Evolutionary conservation across 2,329 filamentous ascomycete species (phyloP), one percentile per base, ranked within the genome.

Genomic region (Ophiosphaerella narmari): DNA sequence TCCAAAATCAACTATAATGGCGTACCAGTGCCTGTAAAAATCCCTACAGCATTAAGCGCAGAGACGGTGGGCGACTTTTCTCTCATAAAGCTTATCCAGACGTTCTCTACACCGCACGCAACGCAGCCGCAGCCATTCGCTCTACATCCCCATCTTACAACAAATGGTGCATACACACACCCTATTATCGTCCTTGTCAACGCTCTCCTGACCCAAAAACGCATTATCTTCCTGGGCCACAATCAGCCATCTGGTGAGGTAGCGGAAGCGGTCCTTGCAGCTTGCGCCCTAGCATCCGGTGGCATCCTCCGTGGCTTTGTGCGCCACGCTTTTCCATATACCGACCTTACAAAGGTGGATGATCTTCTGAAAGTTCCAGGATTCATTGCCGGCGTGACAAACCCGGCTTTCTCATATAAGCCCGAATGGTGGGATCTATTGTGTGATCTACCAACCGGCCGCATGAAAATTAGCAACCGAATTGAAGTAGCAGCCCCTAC

Each of bases 31-130:
- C 94, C 94, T 1, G 91, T 99, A 77, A 97, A 97, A 75, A 88
- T 99, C 7, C 94, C 94, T 0, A 92, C 93, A 3, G 92, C 94
- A 9, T 84, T 96, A 50, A 93, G 92, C 78, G 90, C 92, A 2
- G 94, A 99, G 78, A 97, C 90, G 0, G 94, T 99, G 13, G 94
- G 94, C 54, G 94, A 99, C 75, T 99, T 99, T 70, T 97, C 92
- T 33, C 82, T 99, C 49, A 89, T 99, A 76, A 97, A 97, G 73
- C 85, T 99, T 46, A 96, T 99, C 59, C 91, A 96, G 65, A 96
- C 90, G 46, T 97, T 97, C 73, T 90, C 90, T 37, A 86, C 87
- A 9, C 82, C 89, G 14, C 93, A 97, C 72, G 77, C 86, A n/a
- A 87, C 91, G 63, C 84, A 87, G 8, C 89, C 91, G 4, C 89